Evolutionary conservation across 306 rosid species (phyloP).

Genomic region (Canavalia gladiata): DNA sequence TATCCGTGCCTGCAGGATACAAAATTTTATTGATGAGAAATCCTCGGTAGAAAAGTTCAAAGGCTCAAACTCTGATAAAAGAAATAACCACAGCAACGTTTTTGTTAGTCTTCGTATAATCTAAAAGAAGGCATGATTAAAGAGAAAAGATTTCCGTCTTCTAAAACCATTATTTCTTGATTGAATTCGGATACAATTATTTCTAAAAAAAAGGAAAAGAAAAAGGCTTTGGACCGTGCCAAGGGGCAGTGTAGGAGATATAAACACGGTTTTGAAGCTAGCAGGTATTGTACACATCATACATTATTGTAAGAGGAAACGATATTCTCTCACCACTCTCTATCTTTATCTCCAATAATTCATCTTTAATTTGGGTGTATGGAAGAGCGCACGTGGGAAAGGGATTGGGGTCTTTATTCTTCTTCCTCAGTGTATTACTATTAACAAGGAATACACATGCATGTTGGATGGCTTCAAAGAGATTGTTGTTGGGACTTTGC

Average conservation of each 20-base stretch:
- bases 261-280: not conserved
- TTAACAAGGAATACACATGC: not conserved
- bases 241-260: not conserved
- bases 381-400: constrained; percentile 27
- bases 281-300: not conserved
- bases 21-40: too few relatives aligned
- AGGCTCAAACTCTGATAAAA: too few relatives aligned
- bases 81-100: too few relatives aligned
- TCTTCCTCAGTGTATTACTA: not conserved
- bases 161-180: too few relatives aligned
- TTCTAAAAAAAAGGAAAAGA: not conserved
- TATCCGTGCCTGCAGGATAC: too few relatives aligned
- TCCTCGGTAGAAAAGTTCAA: too few relatives aligned
- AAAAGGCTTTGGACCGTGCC: not conserved
- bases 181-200: too few relatives aligned
- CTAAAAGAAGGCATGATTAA: too few relatives aligned
- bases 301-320: not conserved
- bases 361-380: not conserved
- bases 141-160: too few relatives aligned
- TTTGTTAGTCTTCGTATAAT: too few relatives aligned
- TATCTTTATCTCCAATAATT: constrained; percentile 43
- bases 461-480: not conserved
- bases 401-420: not conserved
- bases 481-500: not conserved
- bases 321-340: not conserved